phyloP scores from a whole-genome alignment of 2,329 filamentous ascomycete genomes.

The Pseudogymnoascus sp. region DNA sequence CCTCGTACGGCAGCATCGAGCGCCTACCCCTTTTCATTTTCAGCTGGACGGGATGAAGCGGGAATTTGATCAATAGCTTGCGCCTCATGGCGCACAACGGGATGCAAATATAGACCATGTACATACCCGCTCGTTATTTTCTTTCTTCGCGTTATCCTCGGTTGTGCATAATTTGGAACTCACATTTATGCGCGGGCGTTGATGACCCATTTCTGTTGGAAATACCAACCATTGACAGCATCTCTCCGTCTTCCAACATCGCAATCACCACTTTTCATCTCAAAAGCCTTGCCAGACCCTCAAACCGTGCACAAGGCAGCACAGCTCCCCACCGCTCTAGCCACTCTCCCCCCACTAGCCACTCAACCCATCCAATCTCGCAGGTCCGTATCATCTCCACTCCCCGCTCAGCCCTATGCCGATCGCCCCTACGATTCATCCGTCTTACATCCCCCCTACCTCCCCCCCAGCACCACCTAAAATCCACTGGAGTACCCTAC shows the following conservation, averaged over 20 bases:
- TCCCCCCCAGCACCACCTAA: neutral
- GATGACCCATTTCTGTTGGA: neutral
- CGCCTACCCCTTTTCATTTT: neutral
- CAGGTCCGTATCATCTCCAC: neutral
- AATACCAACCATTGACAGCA: neutral
- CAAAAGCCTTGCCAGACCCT: neutral
- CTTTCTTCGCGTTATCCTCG: neutral
- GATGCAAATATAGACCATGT: neutral
- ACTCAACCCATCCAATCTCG: neutral
- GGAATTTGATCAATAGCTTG: neutral
- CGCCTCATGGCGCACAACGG: neutral
- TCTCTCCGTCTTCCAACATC: neutral
- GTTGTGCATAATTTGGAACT: neutral
- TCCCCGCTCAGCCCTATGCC: slow-evolving; percentile 1
- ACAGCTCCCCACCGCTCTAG: neutral
- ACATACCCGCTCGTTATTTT: neutral
- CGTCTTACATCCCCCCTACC: slow-evolving; percentile 2
- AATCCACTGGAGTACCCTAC: neutral
- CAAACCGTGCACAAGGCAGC: neutral
- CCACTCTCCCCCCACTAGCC: neutral
- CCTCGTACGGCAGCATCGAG: neutral
- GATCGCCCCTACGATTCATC: neutral
- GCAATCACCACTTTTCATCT: neutral
- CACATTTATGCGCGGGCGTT: neutral
- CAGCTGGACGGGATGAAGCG: neutral